Evolutionary conservation across 176 grass and related monocot species (phyloP), one percentile per base, ranked within the genome.

Genomic region (Tillandsia fasciculata): DNA sequence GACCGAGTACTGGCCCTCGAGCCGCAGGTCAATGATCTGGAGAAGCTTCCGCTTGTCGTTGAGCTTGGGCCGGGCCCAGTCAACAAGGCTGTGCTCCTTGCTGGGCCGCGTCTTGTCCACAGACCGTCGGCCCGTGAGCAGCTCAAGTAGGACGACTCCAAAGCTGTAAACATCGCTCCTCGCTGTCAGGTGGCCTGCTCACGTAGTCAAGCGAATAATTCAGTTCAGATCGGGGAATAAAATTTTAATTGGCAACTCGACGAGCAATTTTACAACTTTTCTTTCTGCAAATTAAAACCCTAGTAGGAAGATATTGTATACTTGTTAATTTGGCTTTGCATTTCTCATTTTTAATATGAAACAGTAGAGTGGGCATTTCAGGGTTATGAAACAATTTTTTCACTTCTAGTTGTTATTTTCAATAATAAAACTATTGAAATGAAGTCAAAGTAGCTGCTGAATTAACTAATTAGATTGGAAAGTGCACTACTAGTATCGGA

Each of bases 151-250:
- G 76, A 96, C 92, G 9, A 96, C 88, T 11, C 92, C 92, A 14
- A 96, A 96, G 70, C 92, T 91, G 71, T 91, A 96, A 53, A 96
- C 92, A 63, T 96, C 92, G 72, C 92, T 96, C 76, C 92, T 85
- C 50, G 88, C 86, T 70, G 92, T 96, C 81, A 96, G 84, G 84
- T 96, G 92, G 27, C 92, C 92, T 96, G 88, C 75, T 52, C 53
- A 51, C 50, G 9, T 1, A 9, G 48, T 15, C 11, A 26, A 27
- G 22, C 6, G 15, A 12, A 56, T 23, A 61, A 9, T 61, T 61
- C 56, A 61, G 56, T 18, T 18, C 8, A 9, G 22, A 59, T 2
- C 7, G 23, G 56, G 56, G 56, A 23, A 20, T 15, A 61, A n/a
- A 61, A 18, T n/a, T 61, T n/a, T 23, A 61, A 20, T 61, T 0